phyloP scores from a whole-genome alignment of 202 grass and related monocot species.

The Panicum hallii region DNA sequence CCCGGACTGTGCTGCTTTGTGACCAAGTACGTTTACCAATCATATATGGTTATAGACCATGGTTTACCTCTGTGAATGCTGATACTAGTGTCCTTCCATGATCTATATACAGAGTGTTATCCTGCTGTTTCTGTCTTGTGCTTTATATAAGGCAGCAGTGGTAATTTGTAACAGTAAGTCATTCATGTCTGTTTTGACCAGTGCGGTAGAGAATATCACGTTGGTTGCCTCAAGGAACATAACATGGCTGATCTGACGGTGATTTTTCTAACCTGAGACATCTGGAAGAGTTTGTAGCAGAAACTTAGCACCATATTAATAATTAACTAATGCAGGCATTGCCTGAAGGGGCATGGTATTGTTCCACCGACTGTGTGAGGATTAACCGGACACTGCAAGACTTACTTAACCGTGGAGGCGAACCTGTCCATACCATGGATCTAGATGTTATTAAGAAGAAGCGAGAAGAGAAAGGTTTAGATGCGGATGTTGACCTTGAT shows the following conservation, averaged over 20 bases:
- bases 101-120: slow-evolving; percentile 29
- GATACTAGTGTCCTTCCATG: slow-evolving; percentile 15
- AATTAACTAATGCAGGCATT: slow-evolving; percentile 63
- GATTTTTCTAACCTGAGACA: slow-evolving; percentile 38
- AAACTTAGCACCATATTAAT: slow-evolving; percentile 44
- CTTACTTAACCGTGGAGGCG: slow-evolving; percentile 56
- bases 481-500: slow-evolving; percentile 54
- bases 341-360: slow-evolving; percentile 92
- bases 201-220: slow-evolving; percentile 97
- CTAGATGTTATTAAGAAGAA: slow-evolving; percentile 84
- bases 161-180: slow-evolving; percentile 16
- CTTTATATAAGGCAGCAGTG: background rate
- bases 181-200: slow-evolving; percentile 47
- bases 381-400: slow-evolving; percentile 67
- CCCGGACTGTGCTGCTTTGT: slow-evolving; percentile 85
- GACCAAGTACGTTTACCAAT: slow-evolving; percentile 73
- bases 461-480: slow-evolving; percentile 59
- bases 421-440: slow-evolving; percentile 52
- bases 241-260: slow-evolving; percentile 92
- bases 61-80: background rate
- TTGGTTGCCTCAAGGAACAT: slow-evolving; percentile 91
- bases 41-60: slow-evolving; percentile 16
- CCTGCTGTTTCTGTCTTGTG: slow-evolving; percentile 34
- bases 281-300: slow-evolving; percentile 31
- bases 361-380: slow-evolving; percentile 64